Base-by-base conservation (phyloP, 2,329 filamentous ascomycete genomes). In the Lojkania enalia region DNA sequence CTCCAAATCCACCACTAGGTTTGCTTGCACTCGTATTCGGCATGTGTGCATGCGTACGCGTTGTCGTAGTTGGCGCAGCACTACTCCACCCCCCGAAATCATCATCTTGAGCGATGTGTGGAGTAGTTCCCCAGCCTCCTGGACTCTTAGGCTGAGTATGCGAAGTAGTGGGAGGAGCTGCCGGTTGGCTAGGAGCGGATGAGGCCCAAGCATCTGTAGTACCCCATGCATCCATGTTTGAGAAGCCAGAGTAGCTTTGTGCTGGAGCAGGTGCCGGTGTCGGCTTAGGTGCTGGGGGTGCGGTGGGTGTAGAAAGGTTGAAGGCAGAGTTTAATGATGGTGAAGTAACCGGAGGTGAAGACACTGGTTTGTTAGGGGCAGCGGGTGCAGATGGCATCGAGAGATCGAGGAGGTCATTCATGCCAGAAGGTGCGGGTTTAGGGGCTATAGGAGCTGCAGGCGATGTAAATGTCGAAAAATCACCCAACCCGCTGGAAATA, bases 31-130 rank as follows among this genome's bases (percentile, higher is more conserved):
- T 35, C n/a, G 50, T 7, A 9, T 9, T 16, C 15, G 30, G 30
- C 7, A 16, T 33, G 15, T 33, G 33, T 20, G 6, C 9, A 12
- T 11, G 19, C 9, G 15, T 15, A 7, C 9, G 9, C 6, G 33
- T 48, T 2, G 46, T 49, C 6, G 76, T 72, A 27, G 72, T 76
- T 58, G 80, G 85, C 74, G 78, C 75, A 33, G 84, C 83, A 64
- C 89, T 95, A 36, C 88, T 84, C 92, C 92, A 97, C 11, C 92
- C 91, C 15, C 92, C 92, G 74, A 96, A 97, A 64, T 97, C 92
- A 70, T 97, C 92, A 60, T 97, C 92, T 0, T 88, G 87, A 25
- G 87, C 80, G 2, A 96, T 87, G 60, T 86, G 85, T 18, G 88
- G 84, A 14, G 69, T 66, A 1, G 66, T 86, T 18, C 86, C 85